These are phyloP conservation scores for Aspergillus persii DNA, from an alignment of 2,329 filamentous ascomycete species.

Conservation along the genomic window DNA sequence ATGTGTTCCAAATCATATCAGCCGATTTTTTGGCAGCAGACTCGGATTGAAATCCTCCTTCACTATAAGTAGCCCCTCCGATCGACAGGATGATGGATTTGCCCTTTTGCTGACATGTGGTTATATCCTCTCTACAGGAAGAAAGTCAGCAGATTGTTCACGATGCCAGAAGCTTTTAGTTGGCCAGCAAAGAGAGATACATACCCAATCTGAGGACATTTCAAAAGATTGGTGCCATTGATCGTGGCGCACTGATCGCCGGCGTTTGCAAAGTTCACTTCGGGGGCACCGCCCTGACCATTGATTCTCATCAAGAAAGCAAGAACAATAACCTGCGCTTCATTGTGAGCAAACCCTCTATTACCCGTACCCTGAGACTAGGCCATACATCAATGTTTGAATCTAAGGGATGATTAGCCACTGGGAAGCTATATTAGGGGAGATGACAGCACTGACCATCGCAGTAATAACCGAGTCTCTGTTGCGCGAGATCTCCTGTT, in stretches of 20 bases:
- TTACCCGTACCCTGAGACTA: background rate
- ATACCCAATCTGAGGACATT: constrained; percentile 65
- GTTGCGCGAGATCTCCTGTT: constrained; percentile 49
- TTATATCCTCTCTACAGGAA: constrained; percentile 44
- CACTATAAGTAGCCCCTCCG: constrained; percentile 67
- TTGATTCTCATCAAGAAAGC: constrained; percentile 62
- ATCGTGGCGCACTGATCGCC: constrained; percentile 62
- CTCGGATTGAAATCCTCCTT: constrained; percentile 62
- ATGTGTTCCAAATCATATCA: constrained; percentile 66
- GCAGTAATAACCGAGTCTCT: constrained; percentile 59
- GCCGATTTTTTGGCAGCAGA: constrained; percentile 56
- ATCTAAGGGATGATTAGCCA: constrained; percentile 24
- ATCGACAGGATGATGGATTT: constrained; percentile 73
- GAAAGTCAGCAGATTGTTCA: background rate
- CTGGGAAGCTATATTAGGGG: background rate
- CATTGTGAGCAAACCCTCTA: constrained; percentile 9
- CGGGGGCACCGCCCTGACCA: constrained; percentile 48
- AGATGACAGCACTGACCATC: constrained; percentile 44
- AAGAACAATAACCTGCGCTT: constrained; percentile 58
- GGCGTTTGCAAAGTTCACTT: constrained; percentile 64
- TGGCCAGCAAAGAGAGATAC: constrained; percentile 18
- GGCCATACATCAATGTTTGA: constrained; percentile 24
- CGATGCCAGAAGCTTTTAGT: background rate
- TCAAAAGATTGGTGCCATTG: constrained; percentile 55
- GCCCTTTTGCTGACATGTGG: constrained; percentile 60